Conservation (phyloP, 2,329 filamentous ascomycete species). For the Colletotrichum shisoi region DNA sequence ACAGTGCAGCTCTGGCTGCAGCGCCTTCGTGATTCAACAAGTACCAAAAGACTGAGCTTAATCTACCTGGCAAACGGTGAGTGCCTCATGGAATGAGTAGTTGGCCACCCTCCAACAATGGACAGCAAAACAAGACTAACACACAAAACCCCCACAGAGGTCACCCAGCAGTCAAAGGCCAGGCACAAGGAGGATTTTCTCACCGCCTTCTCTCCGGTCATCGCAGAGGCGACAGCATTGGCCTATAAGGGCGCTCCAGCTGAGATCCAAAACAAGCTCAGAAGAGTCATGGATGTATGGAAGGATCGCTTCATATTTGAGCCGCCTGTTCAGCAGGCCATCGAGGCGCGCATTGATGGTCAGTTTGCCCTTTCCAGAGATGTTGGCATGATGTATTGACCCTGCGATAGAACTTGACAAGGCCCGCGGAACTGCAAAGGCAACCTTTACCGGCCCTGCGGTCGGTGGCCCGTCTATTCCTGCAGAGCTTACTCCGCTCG, state of each 20-base stretch:
- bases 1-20: slow-evolving; percentile 93
- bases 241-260: slow-evolving; percentile 89
- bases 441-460: slow-evolving; percentile 68
- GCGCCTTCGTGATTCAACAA: slow-evolving; percentile 84
- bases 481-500: slow-evolving; percentile 77
- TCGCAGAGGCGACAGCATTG: slow-evolving; percentile 87
- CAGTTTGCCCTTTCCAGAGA: slow-evolving; percentile 44
- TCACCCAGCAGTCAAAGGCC: slow-evolving; percentile 94
- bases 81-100: slow-evolving; percentile 41
- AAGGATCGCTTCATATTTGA: slow-evolving; percentile 87
- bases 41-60: slow-evolving; percentile 85
- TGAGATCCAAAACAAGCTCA: slow-evolving; percentile 87
- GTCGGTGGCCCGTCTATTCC: slow-evolving; percentile 71
- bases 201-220: slow-evolving; percentile 86
- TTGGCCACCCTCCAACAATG: neutral
- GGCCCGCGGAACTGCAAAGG: slow-evolving; percentile 60
- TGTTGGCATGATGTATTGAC: slow-evolving; percentile 38
- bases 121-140: slow-evolving; percentile 6
- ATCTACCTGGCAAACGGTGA: slow-evolving; percentile 95
- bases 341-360: slow-evolving; percentile 84
- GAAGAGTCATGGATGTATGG: slow-evolving; percentile 94
- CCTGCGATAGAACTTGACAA: slow-evolving; percentile 66
- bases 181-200: slow-evolving; percentile 93
- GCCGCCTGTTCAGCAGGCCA: slow-evolving; percentile 75
- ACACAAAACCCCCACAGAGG: slow-evolving; percentile 66